Base-by-base conservation (phyloP, 768 basidiomycete genomes). In the Lentinula guzmanii region DNA sequence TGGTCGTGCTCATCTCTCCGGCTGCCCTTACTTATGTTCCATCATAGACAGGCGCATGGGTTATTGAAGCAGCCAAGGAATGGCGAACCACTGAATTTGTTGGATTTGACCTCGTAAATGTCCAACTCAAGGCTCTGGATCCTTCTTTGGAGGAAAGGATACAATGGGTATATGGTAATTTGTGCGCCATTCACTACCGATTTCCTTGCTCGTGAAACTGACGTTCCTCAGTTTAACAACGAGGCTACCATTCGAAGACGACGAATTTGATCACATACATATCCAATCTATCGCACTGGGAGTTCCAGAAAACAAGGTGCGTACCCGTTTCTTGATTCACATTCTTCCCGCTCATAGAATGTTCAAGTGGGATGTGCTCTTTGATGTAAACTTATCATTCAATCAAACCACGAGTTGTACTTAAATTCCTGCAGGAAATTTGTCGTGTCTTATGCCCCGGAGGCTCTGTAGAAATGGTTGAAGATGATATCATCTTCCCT, bases 251-350 rank as follows among this genome's bases (percentile, higher is more conserved):
- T 92, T 91, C 68, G 89, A 91, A 15, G 90, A 91, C 59, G 89
- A 91, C 62, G 84, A 88, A 65, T 92, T 92, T 63, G 90, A 92
- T 70, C 84, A 89, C 70, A 84, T 92, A n/a, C 91, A 87, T 65
- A 82, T 91, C 55, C 79, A 82, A 62, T 75, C 76, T 54, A 82
- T 91, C 61, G 82, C 87, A 0, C 79, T 79, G 66, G 89, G 83
- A 15, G 82, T 91, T 34, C 89, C 88, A 5, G 90, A 91, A 69
- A 89, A 86, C 65, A 90, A 90, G 77, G 88, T 84, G 56, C 11
- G 56, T 63, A 52, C 21, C n/a, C 67, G 66, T 42, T 56, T 31
- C 63, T 50, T 61, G 10, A 21, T 28, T 5, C 4, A 33, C 39
- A 46, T 63, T 39, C 15, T 43, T 31, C 34, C 42, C 33, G 43